A percentile compares a stretch with the other conserved stretches of the same genome.
Evolutionary conservation across 805 yeast genomes (phyloP).

Genomic region (Myxozyma mucilagina): DNA sequence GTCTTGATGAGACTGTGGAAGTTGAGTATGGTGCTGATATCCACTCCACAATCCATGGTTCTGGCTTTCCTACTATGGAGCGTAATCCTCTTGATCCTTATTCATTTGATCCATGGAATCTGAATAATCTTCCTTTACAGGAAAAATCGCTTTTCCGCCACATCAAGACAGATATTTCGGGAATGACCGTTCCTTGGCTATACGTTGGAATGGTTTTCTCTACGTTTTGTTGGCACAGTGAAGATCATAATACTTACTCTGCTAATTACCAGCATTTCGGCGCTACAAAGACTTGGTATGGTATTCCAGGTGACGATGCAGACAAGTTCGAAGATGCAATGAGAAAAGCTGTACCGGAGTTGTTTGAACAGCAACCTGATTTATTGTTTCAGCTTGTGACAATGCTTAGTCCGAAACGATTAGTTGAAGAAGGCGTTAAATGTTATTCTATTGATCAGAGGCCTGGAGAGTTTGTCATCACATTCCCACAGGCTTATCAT

Average conservation of each 20-base stretch:
- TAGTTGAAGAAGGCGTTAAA: slow-evolving; percentile 48
- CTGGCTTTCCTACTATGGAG: slow-evolving; percentile 42
- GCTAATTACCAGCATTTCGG: slow-evolving; percentile 93
- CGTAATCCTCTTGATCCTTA: slow-evolving; percentile 38
- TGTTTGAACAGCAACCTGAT: slow-evolving; percentile 82
- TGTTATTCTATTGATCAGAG: slow-evolving; percentile 65
- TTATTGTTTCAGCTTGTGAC: slow-evolving; percentile 83
- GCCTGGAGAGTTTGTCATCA: slow-evolving; percentile 78
- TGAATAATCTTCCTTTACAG: slow-evolving; percentile 41
- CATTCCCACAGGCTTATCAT: slow-evolving; percentile 88
- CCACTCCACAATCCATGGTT: slow-evolving; percentile 41
- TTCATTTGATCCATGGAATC: slow-evolving; percentile 43
- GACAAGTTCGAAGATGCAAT: slow-evolving; percentile 65
- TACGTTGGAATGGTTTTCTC: slow-evolving; percentile 87
- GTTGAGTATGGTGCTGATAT: slow-evolving; percentile 48
- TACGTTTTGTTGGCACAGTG: slow-evolving; percentile 96
- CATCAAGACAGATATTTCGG: slow-evolving; percentile 55
- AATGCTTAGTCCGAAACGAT: slow-evolving; percentile 66
- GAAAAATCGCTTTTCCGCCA: slow-evolving; percentile 40
- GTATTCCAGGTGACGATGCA: slow-evolving; percentile 71
- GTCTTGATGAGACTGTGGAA: slow-evolving; percentile 36
- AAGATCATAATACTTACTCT: slow-evolving; percentile 88
- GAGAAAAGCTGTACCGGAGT: slow-evolving; percentile 69
- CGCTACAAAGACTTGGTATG: slow-evolving; percentile 89
- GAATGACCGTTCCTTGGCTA: slow-evolving; percentile 95